phyloP scores from a whole-genome alignment of 108 stramenopile genomes.

The Bacterosira constricta region DNA sequence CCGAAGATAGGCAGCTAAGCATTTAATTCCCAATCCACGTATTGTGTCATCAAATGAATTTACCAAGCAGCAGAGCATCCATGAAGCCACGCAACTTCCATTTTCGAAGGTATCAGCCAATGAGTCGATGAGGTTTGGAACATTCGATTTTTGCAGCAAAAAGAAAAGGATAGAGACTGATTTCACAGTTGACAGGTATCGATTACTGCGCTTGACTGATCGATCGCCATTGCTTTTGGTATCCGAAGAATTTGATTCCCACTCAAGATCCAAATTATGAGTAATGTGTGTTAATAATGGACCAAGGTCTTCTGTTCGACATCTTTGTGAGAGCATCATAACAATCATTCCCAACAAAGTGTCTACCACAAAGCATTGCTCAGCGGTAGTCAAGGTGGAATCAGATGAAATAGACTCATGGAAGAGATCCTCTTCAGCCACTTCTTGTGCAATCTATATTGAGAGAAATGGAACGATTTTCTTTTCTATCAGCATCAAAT shows the following conservation, averaged over 20 bases:
- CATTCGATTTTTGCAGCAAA: constrained; percentile 39
- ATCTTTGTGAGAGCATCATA: constrained; percentile 43
- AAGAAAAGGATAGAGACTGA: constrained; percentile 46
- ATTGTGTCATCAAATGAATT: constrained; percentile 72
- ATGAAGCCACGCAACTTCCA: constrained; percentile 56
- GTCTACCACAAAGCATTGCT: constrained; percentile 54
- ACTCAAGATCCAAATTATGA: constrained; percentile 54
- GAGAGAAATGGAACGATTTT: not conserved
- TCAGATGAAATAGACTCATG: not conserved
- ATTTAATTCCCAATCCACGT: constrained; percentile 68
- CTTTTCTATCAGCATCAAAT: constrained; percentile 6
- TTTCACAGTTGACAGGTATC: constrained; percentile 38
- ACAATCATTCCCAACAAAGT: constrained; percentile 65
- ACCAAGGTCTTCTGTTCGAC: constrained; percentile 38
- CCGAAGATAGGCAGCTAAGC: constrained; percentile 58
- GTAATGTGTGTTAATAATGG: constrained; percentile 63
- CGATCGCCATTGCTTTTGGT: constrained; percentile 9
- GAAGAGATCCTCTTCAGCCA: not conserved
- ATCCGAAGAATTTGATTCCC: constrained; percentile 44
- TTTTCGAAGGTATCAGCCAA: constrained; percentile 57
- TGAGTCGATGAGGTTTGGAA: constrained; percentile 42
- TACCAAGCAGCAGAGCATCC: constrained; percentile 76
- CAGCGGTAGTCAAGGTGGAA: constrained; percentile 25
- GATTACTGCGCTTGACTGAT: constrained; percentile 12
- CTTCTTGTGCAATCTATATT: not conserved